A percentile compares a stretch with the other conserved stretches of the same genome.
Evolutionary conservation across 1,284 basidiomycete genomes (phyloP).

Genomic region (Cystobasidium pallidum): DNA sequence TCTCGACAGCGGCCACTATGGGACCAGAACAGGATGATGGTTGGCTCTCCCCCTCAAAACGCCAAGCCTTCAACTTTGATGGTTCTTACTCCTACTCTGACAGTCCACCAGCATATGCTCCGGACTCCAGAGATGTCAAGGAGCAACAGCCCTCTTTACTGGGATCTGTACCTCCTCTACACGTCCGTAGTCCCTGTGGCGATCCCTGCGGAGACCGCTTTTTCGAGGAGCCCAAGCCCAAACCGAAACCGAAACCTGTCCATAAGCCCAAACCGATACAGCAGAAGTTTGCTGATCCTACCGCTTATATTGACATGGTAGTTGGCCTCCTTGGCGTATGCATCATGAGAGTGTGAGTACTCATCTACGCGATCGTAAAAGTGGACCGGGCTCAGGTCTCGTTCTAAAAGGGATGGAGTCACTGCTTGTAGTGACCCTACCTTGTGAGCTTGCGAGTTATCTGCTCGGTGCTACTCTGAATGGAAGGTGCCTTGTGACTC

Average conservation of each 20-base stretch:
- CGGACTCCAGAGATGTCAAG: too few species aligned
- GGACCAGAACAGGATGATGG: background rate
- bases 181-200: background rate
- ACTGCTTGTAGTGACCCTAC: slow-evolving; percentile 4
- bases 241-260: background rate
- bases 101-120: background rate
- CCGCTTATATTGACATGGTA: slow-evolving; percentile 7
- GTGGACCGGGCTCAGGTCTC: background rate
- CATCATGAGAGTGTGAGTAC: slow-evolving; percentile 8
- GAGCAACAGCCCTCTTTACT: background rate
- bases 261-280: background rate
- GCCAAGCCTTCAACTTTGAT: background rate
- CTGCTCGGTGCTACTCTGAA: background rate
- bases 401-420: background rate
- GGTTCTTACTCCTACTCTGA: background rate
- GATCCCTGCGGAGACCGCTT: background rate
- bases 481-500: background rate
- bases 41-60: background rate
- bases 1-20: background rate
- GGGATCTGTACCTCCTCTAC: background rate
- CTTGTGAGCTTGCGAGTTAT: background rate
- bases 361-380: too few species aligned
- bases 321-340: slow-evolving; percentile 3
- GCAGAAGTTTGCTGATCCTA: background rate
- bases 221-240: background rate